Percentiles rank a stretch among this genome's conserved stretches.
Conservation (phyloP, 331 rosid genomes). For the Arachis monticola region DNA sequence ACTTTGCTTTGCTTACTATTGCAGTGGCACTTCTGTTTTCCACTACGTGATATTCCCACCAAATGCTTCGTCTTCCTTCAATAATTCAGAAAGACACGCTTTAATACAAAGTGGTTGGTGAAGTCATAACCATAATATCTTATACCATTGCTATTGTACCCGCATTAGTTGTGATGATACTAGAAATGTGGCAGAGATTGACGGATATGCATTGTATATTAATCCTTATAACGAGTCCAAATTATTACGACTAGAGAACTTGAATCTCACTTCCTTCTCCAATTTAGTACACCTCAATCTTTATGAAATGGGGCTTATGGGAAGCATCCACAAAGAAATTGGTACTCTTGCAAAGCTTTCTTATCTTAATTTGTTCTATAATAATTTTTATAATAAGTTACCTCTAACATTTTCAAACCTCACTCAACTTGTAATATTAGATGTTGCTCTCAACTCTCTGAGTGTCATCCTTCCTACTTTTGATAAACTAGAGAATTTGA, state of each 20-base stretch:
- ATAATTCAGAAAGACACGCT: too few relatives aligned
- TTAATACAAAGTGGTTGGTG: neutral
- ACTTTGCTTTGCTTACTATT: too few relatives aligned
- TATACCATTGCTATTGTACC: conserved; percentile 12
- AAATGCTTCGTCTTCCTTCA: too few relatives aligned
- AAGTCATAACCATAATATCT: neutral
- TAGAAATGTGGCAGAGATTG: neutral
- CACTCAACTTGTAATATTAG: too few relatives aligned
- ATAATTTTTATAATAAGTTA: neutral
- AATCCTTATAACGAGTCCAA: neutral
- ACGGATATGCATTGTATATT: neutral
- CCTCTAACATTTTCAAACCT: too few relatives aligned
- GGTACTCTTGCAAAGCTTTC: conserved; percentile 14
- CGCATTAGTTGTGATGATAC: neutral
- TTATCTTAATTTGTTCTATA: neutral
- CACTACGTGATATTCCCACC: too few relatives aligned
- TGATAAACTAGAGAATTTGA: neutral
- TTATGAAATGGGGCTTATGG: neutral
- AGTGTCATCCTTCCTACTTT: neutral
- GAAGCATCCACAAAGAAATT: neutral
- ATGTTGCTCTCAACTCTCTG: too few relatives aligned
- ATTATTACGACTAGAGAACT: neutral
- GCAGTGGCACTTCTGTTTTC: too few relatives aligned
- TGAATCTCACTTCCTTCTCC: neutral
- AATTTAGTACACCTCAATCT: neutral